These are phyloP conservation scores for Hypoxylon sp. DNA, from an alignment of 2,329 filamentous ascomycete genomes.

Conservation along the genomic window DNA sequence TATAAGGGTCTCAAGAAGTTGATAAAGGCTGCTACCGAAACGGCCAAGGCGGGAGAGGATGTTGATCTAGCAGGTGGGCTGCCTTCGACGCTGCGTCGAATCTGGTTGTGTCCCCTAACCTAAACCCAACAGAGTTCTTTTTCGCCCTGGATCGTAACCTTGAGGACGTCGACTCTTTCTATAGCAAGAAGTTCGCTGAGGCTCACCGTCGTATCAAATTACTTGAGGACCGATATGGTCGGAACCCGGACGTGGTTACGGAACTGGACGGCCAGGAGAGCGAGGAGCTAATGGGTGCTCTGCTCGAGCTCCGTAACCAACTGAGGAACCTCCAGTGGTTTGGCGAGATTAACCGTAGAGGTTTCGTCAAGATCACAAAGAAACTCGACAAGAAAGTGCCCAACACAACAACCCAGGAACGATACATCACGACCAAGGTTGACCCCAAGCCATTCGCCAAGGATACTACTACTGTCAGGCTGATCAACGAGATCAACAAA, in stretches of 20 bases:
- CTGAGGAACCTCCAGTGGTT: conserved; percentile 97
- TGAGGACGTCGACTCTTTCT: conserved; percentile 95
- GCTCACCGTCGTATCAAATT: conserved; percentile 85
- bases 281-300: conserved; percentile 89
- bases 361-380: conserved; percentile 98
- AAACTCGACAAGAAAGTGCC: conserved; percentile 97
- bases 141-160: conserved; percentile 96
- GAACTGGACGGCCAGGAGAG: conserved; percentile 87
- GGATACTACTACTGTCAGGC: conserved; percentile 64
- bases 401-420: conserved; percentile 79
- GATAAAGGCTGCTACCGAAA: conserved; percentile 81
- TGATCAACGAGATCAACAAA: conserved; percentile 79
- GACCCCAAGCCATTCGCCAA: conserved; percentile 89
- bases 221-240: conserved; percentile 88
- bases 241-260: conserved; percentile 74
- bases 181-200: conserved; percentile 94
- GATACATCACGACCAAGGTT: conserved; percentile 91
- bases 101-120: conserved; percentile 55
- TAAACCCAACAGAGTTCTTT: conserved; percentile 81
- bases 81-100: conserved; percentile 52
- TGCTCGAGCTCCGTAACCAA: conserved; percentile 88
- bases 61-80: conserved; percentile 90
- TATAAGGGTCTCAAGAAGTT: conserved; percentile 95
- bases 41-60: conserved; percentile 74
- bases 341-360: conserved; percentile 92